Conservation (phyloP, 352 stramenopile species). For the Pythium rhizo-oryzae region DNA sequence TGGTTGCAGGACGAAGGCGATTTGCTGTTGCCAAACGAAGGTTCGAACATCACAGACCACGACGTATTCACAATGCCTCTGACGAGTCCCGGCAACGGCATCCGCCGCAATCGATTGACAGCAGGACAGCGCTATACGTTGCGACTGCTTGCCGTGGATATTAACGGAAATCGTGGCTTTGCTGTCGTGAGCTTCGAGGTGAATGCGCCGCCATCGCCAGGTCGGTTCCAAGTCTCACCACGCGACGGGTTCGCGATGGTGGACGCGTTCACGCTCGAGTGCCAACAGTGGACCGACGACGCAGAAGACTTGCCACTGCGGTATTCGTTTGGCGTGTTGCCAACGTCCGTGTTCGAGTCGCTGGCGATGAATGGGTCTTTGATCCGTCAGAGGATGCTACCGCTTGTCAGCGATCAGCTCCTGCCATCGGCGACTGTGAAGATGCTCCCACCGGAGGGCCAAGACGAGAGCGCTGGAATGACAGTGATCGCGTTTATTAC, state of each 20-base stretch:
- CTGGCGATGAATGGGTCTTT: constrained; percentile 28
- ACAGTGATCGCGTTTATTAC: constrained; percentile 63
- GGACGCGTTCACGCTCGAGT: constrained; percentile 56
- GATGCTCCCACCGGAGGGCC: constrained; percentile 45
- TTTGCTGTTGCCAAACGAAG: constrained; percentile 36
- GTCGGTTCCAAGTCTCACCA: constrained; percentile 48
- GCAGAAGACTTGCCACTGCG: constrained; percentile 53
- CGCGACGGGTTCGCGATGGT: constrained; percentile 51
- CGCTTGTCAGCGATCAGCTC: constrained; percentile 46
- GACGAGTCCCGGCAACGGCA: constrained; percentile 51
- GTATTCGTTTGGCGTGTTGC: constrained; percentile 64
- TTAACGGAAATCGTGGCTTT: constrained; percentile 59
- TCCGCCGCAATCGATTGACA: constrained; percentile 58
- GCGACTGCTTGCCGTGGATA: constrained; percentile 55
- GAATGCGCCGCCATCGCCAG: constrained; percentile 63
- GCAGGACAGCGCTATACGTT: constrained; percentile 69
- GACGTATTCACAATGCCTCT: constrained; percentile 59
- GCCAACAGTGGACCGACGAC: constrained; percentile 66
- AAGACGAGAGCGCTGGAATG: constrained; percentile 37
- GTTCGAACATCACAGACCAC: constrained; percentile 33
- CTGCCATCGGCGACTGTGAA: constrained; percentile 35
- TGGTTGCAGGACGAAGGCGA: constrained; percentile 70
- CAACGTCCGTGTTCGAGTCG: constrained; percentile 32
- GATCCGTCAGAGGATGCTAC: constrained; percentile 36
- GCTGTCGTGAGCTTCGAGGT: constrained; percentile 50